Percentiles rank a stretch among this genome's conserved stretches.
phyloP scores from a whole-genome alignment of 495 filamentous ascomycete species.

The Penicillium mononematosum region DNA sequence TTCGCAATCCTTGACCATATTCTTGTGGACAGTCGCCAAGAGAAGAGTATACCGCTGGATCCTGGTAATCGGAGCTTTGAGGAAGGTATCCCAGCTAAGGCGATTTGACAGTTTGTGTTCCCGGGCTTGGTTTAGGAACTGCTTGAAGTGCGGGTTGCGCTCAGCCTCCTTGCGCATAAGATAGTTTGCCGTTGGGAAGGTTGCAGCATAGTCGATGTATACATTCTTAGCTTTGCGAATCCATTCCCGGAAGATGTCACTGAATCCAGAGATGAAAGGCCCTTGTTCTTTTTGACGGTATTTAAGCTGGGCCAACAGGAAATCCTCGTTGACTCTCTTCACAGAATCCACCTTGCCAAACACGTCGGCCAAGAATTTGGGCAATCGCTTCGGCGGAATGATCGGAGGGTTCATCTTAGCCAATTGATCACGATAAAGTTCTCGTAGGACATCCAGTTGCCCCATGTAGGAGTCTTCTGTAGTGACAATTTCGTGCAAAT shows the following conservation, averaged over 20 bases:
- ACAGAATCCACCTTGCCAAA: conserved; percentile 91
- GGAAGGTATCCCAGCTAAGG: conserved; percentile 89
- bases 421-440: conserved; percentile 84
- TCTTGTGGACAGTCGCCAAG: conserved; percentile 77
- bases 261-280: conserved; percentile 90
- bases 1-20: conserved; percentile 78
- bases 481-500: conserved; percentile 92
- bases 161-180: conserved; percentile 81
- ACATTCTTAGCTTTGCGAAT: conserved; percentile 86
- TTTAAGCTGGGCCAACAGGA: conserved; percentile 91
- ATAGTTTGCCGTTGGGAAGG: conserved; percentile 80
- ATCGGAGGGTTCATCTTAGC: conserved; percentile 72
- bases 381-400: conserved; percentile 68
- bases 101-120: conserved; percentile 79
- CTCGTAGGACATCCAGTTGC: conserved; percentile 77
- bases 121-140: conserved; percentile 77
- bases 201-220: conserved; percentile 90
- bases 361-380: conserved; percentile 76
- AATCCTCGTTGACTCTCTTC: conserved; percentile 88
- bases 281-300: conserved; percentile 97
- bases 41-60: conserved; percentile 89
- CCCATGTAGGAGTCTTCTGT: conserved; percentile 90
- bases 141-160: conserved; percentile 79
- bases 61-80: conserved; percentile 89
- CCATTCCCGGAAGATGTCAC: conserved; percentile 98